phyloP scores from a whole-genome alignment of 495 filamentous ascomycete genomes.

The Aspergillus wentii region DNA sequence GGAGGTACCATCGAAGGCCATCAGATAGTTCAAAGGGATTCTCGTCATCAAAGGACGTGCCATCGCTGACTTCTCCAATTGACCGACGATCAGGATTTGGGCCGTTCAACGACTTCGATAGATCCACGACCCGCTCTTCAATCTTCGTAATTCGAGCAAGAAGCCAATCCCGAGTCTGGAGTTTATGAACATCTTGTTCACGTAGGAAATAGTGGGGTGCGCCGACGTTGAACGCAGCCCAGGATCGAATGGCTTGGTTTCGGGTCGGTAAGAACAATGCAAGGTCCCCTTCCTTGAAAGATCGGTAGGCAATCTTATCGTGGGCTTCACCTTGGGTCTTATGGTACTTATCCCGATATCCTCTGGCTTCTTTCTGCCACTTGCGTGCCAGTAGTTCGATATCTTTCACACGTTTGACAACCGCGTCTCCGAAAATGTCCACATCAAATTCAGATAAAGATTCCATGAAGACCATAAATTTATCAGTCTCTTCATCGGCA shows the following conservation, averaged over 20 bases:
- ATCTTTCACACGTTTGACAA: constrained; percentile 84
- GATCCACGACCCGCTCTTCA: constrained; percentile 88
- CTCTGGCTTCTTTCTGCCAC: constrained; percentile 79
- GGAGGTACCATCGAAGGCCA: constrained; percentile 90
- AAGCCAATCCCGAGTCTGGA: constrained; percentile 83
- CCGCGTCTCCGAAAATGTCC: constrained; percentile 72
- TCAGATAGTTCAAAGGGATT: constrained; percentile 98
- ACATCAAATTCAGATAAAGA: constrained; percentile 72
- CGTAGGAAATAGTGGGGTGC: constrained; percentile 95
- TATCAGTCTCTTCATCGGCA: constrained; percentile 58
- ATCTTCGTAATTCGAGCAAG: constrained; percentile 89
- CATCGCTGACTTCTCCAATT: constrained; percentile 49
- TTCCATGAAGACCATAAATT: constrained; percentile 67
- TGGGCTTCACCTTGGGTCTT: constrained; percentile 81
- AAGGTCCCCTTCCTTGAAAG: constrained; percentile 95
- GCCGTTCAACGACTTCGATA: constrained; percentile 67
- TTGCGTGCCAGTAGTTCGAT: constrained; percentile 85
- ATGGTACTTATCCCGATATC: constrained; percentile 84
- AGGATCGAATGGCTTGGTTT: constrained; percentile 88
- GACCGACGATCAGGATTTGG: constrained; percentile 52
- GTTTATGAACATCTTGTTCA: constrained; percentile 83
- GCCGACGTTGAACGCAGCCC: constrained; percentile 97
- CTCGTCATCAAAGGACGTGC: constrained; percentile 74
- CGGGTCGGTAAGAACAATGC: constrained; percentile 92
- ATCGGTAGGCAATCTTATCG: constrained; percentile 93